Evolutionary conservation across 345 rosid species (phyloP).

Genomic region (Raphanus sativus): DNA sequence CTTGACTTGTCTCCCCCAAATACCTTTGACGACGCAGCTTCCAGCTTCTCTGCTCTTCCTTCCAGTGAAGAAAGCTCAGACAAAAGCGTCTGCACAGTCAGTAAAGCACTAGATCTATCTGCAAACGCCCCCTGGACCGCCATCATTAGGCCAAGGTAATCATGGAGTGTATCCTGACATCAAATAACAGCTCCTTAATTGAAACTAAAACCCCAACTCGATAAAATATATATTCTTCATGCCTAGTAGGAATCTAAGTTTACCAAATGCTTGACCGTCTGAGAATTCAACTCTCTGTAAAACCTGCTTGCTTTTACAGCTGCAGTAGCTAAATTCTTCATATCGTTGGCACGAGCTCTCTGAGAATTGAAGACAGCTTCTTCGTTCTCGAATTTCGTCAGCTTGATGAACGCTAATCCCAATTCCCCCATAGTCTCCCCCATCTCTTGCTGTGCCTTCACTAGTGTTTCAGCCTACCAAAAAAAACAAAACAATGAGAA

Average conservation of each 20-base stretch:
- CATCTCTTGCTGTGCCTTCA: slow-evolving; percentile 94
- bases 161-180: slow-evolving; percentile 84
- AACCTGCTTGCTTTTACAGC: slow-evolving; percentile 97
- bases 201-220: neutral
- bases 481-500: neutral
- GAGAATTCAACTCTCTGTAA: slow-evolving; percentile 81
- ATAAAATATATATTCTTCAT: neutral
- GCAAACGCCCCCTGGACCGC: slow-evolving; percentile 87
- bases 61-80: slow-evolving; percentile 77
- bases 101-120: slow-evolving; percentile 80
- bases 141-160: slow-evolving; percentile 85
- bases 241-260: neutral
- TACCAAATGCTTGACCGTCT: slow-evolving; percentile 96
- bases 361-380: slow-evolving; percentile 76
- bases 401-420: slow-evolving; percentile 83
- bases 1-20: slow-evolving; percentile 98
- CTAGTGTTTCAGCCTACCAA: slow-evolving; percentile 78
- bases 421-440: slow-evolving; percentile 94
- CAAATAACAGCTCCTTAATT: slow-evolving; percentile 5
- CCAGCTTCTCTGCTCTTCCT: slow-evolving; percentile 79
- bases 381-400: slow-evolving; percentile 90
- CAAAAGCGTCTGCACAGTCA: slow-evolving; percentile 88
- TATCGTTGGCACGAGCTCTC: slow-evolving; percentile 71
- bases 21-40: slow-evolving; percentile 87
- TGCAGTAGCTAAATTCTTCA: slow-evolving; percentile 89